Conservation (phyloP, 169 alveolate species). For the Cryptosporidium muris region DNA sequence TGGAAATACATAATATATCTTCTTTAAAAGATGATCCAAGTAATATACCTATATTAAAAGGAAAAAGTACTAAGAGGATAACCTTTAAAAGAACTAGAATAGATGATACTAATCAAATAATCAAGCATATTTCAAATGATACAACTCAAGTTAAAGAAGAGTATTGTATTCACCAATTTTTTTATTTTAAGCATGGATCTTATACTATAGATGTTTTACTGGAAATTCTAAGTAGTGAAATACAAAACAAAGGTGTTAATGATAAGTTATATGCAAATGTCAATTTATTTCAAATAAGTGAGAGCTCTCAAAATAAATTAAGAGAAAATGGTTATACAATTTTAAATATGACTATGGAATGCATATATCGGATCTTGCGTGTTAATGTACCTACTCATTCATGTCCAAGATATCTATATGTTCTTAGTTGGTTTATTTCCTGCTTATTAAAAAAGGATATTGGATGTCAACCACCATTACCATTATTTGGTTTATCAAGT, state of each 20-base stretch:
- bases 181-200: conserved; percentile 22
- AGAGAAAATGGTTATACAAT: not conserved
- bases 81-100: conserved; percentile 33
- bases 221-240: conserved; percentile 18
- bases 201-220: conserved; percentile 32
- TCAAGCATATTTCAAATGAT: not conserved
- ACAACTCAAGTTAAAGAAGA: not conserved
- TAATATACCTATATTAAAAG: not conserved
- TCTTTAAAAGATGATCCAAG: not conserved
- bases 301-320: not conserved
- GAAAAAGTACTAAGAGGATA: conserved; percentile 23
- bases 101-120: not conserved
- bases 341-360: not conserved
- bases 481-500: conserved; percentile 50
- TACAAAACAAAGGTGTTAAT: conserved; percentile 1
- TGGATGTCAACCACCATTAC: conserved; percentile 16
- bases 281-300: conserved; percentile 1
- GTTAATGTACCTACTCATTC: conserved; percentile 33
- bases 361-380: conserved; percentile 7
- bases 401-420: conserved; percentile 50
- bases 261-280: not conserved
- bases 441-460: conserved; percentile 4
- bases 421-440: conserved; percentile 45
- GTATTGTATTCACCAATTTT: conserved; percentile 28
- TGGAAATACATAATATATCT: not conserved